Evolutionary conservation across 805 yeast species (phyloP).

Genomic region (Pichia scutulata): DNA sequence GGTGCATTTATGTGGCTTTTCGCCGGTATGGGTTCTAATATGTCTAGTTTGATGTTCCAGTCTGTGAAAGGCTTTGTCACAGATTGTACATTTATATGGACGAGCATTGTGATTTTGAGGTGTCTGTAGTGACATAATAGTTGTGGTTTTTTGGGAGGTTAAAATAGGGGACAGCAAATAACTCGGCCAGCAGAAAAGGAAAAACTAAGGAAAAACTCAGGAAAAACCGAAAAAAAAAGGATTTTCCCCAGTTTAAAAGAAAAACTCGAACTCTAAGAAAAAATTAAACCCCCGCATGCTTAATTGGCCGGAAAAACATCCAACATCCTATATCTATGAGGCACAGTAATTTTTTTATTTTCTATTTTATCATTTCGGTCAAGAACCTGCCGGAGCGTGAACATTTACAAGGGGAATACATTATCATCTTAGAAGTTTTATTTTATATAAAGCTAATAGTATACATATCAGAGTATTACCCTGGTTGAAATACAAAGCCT

Average conservation of each 20-base stretch:
- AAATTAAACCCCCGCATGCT: not conserved
- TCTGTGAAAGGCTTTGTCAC: slow-evolving; percentile 68
- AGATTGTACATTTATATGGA: slow-evolving; percentile 69
- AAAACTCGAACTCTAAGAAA: not conserved
- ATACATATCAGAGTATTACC: too few species aligned
- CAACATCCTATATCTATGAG: not conserved
- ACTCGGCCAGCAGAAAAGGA: not conserved
- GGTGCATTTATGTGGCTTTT: slow-evolving; percentile 70
- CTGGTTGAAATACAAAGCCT: too few species aligned
- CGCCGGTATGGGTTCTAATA: slow-evolving; percentile 75
- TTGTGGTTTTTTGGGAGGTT: not conserved
- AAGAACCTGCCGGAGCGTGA: not conserved
- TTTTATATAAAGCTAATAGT: too few species aligned
- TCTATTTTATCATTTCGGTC: not conserved
- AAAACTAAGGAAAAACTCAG: too few species aligned
- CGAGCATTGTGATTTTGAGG: slow-evolving; percentile 33
- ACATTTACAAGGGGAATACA: too few species aligned
- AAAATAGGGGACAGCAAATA: not conserved
- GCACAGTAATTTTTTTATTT: too few species aligned
- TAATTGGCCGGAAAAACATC: not conserved
- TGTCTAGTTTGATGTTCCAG: slow-evolving; percentile 75
- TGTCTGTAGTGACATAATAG: not conserved
- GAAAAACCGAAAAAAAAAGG: not conserved
- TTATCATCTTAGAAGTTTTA: too few species aligned
- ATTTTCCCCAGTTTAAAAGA: not conserved